Base-by-base conservation (phyloP, 805 yeast species). In the Schizosaccharomyces pombe region DNA sequence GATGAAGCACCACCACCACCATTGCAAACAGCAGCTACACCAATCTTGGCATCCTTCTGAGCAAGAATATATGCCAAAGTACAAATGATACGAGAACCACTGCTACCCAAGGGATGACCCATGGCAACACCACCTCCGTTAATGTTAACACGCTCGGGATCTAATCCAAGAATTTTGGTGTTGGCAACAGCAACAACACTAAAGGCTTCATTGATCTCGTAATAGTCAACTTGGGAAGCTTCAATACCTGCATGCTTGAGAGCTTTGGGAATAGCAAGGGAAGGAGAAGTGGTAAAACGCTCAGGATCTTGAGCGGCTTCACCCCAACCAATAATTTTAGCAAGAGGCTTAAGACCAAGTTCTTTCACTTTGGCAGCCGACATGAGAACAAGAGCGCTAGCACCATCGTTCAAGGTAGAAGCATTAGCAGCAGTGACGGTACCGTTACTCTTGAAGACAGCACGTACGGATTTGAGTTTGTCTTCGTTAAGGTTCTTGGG, bases 1-100 rank as follows among this genome's bases (percentile, higher is more conserved):
- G 97, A 80, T 56, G 94, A 82, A 53, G 96, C 97, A 67, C 98
- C 99, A 67, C 99, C 99, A 64, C 99, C 99, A 73, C 99, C 98
- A 69, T 91, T 91, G 76, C 98, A 91, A 65, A 91, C 81, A 67
- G 85, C 95, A 63, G 95, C 96, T 60, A 79, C 85, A 67, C 99
- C 99, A 61, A 79, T 68, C 71, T 81, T 85, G 62, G 89, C 93
- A 55, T 70, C 70, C 73, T 91, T 97, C 72, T 89, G 95, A 39
- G 69, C 60, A 65, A 91, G 76, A 16, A 87, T 86, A 53, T 85
- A 76, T 57, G 79, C 63, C 68, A 91, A 75, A 30, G 98, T 91
- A 60, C 85, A 87, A 56, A 91, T 77, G 63, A 91, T 76, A 72
- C 96, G 81, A 40, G 95, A 95, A 70, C 96, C 96, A 14, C 95